A percentile compares a stretch with the other conserved stretches of the same genome.
Conservation (phyloP, 495 filamentous ascomycete genomes). For the Hypoxylon lienhwacheense region DNA sequence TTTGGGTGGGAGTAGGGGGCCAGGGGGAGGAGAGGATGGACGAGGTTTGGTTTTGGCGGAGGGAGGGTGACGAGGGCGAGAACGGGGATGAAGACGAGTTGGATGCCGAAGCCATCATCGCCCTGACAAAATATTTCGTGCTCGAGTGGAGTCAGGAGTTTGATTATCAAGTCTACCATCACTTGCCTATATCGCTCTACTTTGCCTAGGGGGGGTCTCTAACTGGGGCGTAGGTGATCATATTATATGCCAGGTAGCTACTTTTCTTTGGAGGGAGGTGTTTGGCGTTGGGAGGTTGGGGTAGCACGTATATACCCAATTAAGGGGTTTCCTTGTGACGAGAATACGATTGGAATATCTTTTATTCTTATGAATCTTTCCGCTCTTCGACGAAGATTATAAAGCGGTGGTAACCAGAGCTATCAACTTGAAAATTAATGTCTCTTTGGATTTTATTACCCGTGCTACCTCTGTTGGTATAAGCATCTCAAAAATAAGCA, state of each 20-base stretch:
- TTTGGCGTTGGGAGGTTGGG: background rate
- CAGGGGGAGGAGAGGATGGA: conserved; percentile 19
- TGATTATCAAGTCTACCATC: conserved; percentile 46
- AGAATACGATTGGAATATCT: too few relatives aligned
- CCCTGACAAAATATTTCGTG: conserved; percentile 44
- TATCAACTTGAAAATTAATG: too few relatives aligned
- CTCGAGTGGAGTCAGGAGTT: conserved; percentile 46
- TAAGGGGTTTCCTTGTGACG: too few relatives aligned
- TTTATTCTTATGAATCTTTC: too few relatives aligned
- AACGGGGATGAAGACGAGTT: background rate
- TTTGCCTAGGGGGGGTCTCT: conserved; percentile 20
- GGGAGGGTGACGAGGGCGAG: background rate
- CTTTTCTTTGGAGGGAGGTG: background rate
- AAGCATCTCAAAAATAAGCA: too few relatives aligned
- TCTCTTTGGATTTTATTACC: too few relatives aligned
- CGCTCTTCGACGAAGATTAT: too few relatives aligned
- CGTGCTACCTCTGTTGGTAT: too few relatives aligned
- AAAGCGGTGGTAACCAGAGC: too few relatives aligned
- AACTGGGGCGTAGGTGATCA: too few relatives aligned
- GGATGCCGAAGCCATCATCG: conserved; percentile 31
- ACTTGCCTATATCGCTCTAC: conserved; percentile 39
- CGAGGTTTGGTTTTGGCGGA: conserved; percentile 27
- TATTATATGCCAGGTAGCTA: too few relatives aligned
- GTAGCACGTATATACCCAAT: too few relatives aligned
- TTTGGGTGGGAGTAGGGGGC: conserved; percentile 6